Base-by-base conservation (phyloP, 2,329 filamentous ascomycete species). In the Acephala macrosclerotiorum region DNA sequence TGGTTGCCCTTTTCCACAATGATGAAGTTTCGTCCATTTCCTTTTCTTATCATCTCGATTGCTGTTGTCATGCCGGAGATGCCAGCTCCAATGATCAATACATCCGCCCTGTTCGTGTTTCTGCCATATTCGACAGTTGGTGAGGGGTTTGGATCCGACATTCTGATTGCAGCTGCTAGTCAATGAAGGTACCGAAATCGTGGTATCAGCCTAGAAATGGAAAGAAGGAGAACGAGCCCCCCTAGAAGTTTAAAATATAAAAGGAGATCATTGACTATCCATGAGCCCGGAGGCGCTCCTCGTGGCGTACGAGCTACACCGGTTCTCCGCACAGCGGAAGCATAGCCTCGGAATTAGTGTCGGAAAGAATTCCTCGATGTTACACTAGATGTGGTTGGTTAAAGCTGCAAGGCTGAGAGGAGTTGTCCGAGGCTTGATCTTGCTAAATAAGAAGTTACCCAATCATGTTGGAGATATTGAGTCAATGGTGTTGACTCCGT, bases 11-110 rank as follows among this genome's bases (percentile, higher is more conserved):
- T 78, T 64, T 83, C 81, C n/a, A 82, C 65, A 5, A 79, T 77
- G 63, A 74, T 77, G 60, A 76, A 75, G 51, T 71, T 86, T 47
- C 79, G 80, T 68, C 81, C 82, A 53, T 83, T 80, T 1, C 78
- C 78, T 12, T 80, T 75, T 42, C 82, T 68, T 4, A 76, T 73
- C 73, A 83, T 79, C 2, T 77, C 77, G 70, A 82, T 76, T 8
- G 82, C 70, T 1, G 76, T 75, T 26, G 78, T 80, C 56, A 83
- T 79, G 4, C 81, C 81, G 49, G 77, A 78, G 2, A 82, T 72
- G 1, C 79, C 79, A 20, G 75, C 79, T 14, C 79, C 79, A 61
- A 81, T 73, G 36, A 81, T 77, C 33, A 81, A 65, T 18, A 80
- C 79, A 70, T 66, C 64, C 26, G 60, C 60, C 14, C 60, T 49